phyloP scores from a whole-genome alignment of 2,329 filamentous ascomycete genomes.

The Fusarium avenaceum region DNA sequence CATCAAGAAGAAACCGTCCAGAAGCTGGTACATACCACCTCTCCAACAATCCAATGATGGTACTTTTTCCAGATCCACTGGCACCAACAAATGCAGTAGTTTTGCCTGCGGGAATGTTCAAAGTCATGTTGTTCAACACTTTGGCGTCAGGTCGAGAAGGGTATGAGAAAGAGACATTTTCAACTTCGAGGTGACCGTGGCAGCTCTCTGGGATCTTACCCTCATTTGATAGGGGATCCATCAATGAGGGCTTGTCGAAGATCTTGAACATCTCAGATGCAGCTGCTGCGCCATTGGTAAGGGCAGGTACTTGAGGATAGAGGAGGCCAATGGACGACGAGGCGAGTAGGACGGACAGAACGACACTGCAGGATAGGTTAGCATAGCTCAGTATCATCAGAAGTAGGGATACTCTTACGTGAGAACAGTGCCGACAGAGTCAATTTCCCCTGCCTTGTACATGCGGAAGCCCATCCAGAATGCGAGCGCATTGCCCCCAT shows the following conservation, averaged over 20 bases:
- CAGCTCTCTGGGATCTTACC: conserved; percentile 7
- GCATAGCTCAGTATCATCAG: accelerated
- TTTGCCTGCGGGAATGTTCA: conserved; percentile 70
- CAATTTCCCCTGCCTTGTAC: conserved; percentile 53
- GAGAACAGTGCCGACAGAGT: conserved; percentile 55
- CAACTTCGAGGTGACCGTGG: conserved; percentile 62
- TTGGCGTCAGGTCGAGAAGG: conserved; percentile 70
- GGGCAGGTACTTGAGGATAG: conserved; percentile 30
- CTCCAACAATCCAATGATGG: conserved; percentile 74
- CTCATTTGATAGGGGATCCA: conserved; percentile 24
- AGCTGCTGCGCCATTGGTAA: conserved; percentile 33
- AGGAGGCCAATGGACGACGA: conserved; percentile 22
- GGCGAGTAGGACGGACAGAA: conserved; percentile 35
- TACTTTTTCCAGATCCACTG: conserved; percentile 78
- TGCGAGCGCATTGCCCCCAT: conserved; percentile 56
- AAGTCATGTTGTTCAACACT: conserved; percentile 67
- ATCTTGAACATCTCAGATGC: conserved; percentile 33
- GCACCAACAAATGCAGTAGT: conserved; percentile 79
- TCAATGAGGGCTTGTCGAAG: conserved; percentile 28
- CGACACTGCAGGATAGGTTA: conserved; percentile 9
- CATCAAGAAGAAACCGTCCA: conserved; percentile 58
- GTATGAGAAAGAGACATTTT: conserved; percentile 75
- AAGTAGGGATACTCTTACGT: conserved; percentile 45
- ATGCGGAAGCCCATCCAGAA: conserved; percentile 61
- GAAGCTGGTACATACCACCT: conserved; percentile 67